phyloP scores from a whole-genome alignment of 495 filamentous ascomycete species.

The Aspergillus panamensis region DNA sequence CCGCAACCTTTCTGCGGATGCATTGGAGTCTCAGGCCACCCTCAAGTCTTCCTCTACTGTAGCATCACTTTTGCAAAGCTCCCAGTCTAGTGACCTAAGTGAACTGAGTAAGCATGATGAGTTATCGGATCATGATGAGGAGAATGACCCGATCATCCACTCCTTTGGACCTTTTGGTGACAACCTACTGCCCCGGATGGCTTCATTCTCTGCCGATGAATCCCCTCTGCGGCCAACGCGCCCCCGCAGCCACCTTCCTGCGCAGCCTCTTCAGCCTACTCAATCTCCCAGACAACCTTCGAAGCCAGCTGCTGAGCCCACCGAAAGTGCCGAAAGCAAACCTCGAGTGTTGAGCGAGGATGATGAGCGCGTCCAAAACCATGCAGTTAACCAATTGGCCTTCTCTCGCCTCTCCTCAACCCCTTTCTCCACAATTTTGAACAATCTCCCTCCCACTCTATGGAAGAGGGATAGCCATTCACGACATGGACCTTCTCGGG shows the following conservation, averaged over 20 bases:
- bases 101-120: conserved; percentile 55
- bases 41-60: conserved; percentile 24
- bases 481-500: conserved; percentile 48
- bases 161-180: conserved; percentile 87
- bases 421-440: conserved; percentile 81
- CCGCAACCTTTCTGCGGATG: conserved; percentile 29
- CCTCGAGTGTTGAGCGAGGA: conserved; percentile 34
- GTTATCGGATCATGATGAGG: conserved; percentile 79
- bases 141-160: conserved; percentile 86
- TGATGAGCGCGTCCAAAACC: conserved; percentile 56
- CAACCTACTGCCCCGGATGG: conserved; percentile 73
- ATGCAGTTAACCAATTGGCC: conserved; percentile 92
- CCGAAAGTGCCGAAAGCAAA: conserved; percentile 28
- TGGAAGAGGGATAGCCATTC: conserved; percentile 43
- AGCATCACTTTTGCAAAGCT: conserved; percentile 35
- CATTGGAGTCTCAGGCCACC: conserved; percentile 23
- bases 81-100: conserved; percentile 57
- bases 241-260: conserved; percentile 30
- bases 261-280: conserved; percentile 37
- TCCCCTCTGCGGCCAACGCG: conserved; percentile 50
- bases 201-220: conserved; percentile 59
- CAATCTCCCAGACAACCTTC: conserved; percentile 37
- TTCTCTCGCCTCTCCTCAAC: conserved; percentile 93
- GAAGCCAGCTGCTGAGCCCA: conserved; percentile 21
- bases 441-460: conserved; percentile 71